Base-by-base conservation (phyloP, 257 asterid genomes). In the Solanum tacnaense region DNA sequence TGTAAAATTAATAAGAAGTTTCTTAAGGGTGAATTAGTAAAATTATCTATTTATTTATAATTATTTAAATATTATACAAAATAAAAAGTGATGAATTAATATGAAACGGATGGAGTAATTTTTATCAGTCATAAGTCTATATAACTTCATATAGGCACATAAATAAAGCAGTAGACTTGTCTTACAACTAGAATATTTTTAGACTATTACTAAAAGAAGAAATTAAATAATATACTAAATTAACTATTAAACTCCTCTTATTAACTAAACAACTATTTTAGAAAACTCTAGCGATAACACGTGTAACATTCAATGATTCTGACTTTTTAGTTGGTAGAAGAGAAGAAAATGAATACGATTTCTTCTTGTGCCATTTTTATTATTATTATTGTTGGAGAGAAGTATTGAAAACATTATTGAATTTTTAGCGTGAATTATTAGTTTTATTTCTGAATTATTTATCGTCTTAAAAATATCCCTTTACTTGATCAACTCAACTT, bases 401-500 rank as follows among this genome's bases (percentile, higher is more conserved):
- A 46, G 6, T 46, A 13, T 46, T 13, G 6, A 46, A 46, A 46
- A 46, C 1, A 13, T 0, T 1, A 1, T 0, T 16, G 3, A 49
- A 49, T 5, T 49, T 5, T 49, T 49, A 1, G 4, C 3, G 1
- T 52, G 60, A 52, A 52, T 52, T 52, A 52, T 52, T 16, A 16
- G 8, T 52, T 52, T 52, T 18, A 2, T 52, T 52, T 0, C 1
- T 5, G 1, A 52, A 52, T 52, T 52, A 52, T 52, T 52, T 18
- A 49, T 0, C 0, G 9, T 52, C 3, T 52, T 15, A 16, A 49
- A 49, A 6, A 5, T 0, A 44, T 5, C 1, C 3, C 0, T 15
- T 15, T 16, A 52, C 0, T 52, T 16, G 60, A 52, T 7, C 1
- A 52, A 52, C 60, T 52, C 4, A 52, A 6, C 60, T 52, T 16